phyloP scores from a whole-genome alignment of 495 filamentous ascomycete genomes.

The Penicillium chermesinum region DNA sequence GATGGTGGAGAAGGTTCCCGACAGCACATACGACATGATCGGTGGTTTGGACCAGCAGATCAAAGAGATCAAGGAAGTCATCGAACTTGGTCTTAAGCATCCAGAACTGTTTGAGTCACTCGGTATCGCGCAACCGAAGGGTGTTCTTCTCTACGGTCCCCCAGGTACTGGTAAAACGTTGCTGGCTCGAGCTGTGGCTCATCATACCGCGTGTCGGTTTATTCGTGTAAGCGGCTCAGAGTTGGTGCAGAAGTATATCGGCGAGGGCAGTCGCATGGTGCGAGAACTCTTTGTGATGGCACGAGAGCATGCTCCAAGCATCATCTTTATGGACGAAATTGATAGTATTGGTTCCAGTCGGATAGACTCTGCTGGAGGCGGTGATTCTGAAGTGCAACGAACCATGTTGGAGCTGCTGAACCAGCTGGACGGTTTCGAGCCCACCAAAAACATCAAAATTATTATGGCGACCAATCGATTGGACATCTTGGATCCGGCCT shows the following conservation, averaged over 20 bases:
- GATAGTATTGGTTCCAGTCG: slow-evolving; percentile 97
- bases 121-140: slow-evolving; percentile 96
- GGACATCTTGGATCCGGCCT: slow-evolving; percentile 92
- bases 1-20: slow-evolving; percentile 99
- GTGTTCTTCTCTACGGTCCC: slow-evolving; percentile 93
- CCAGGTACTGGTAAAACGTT: slow-evolving; percentile 97
- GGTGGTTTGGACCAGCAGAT: slow-evolving; percentile 98
- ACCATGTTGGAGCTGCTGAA: slow-evolving; percentile 99
- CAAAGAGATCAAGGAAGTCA: slow-evolving; percentile 99
- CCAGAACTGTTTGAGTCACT: slow-evolving; percentile 98
- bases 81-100: slow-evolving; percentile 97
- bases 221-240: slow-evolving; percentile 96
- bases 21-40: slow-evolving; percentile 99
- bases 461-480: slow-evolving; percentile 99
- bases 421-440: slow-evolving; percentile 97
- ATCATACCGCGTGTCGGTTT: slow-evolving; percentile 98
- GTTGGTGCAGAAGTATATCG: slow-evolving; percentile 98
- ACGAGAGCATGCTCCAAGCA: slow-evolving; percentile 95
- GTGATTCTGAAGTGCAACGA: slow-evolving; percentile 97
- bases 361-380: slow-evolving; percentile 89
- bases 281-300: slow-evolving; percentile 99
- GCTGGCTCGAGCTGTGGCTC: slow-evolving; percentile 89
- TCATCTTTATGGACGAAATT: slow-evolving; percentile 99
- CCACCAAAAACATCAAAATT: slow-evolving; percentile 99
- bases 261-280: slow-evolving; percentile 97